Conservation (phyloP, 192 early-diverging fungal species). For the Backusella circina region DNA sequence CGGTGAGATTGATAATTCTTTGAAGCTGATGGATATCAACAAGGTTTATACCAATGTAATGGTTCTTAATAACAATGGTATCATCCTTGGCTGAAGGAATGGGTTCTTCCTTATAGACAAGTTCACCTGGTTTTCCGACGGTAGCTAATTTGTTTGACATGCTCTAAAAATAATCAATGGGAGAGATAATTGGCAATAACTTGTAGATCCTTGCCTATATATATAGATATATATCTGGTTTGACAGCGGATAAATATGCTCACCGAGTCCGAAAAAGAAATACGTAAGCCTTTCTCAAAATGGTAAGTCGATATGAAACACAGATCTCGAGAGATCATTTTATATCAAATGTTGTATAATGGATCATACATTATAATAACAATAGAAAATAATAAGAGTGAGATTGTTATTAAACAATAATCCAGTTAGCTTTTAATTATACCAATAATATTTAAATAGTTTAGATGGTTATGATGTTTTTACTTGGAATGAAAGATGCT, state of each 20-base stretch:
- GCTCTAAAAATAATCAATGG: not conserved
- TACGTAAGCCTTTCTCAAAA: not conserved
- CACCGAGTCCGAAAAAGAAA: not conserved
- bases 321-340: not conserved
- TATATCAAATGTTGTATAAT: not conserved
- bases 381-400: too few species aligned
- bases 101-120: conserved; percentile 45
- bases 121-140: conserved; percentile 54
- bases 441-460: not conserved
- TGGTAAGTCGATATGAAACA: not conserved
- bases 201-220: not conserved
- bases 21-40: conserved; percentile 89
- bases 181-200: not conserved
- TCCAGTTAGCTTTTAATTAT: not conserved
- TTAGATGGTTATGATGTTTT: not conserved
- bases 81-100: conserved; percentile 46
- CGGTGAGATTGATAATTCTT: conserved; percentile 65
- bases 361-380: not conserved
- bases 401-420: not conserved
- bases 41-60: conserved; percentile 65
- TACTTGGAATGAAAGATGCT: not conserved
- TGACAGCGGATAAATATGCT: not conserved
- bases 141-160: not conserved
- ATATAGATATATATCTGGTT: not conserved
- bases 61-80: conserved; percentile 72